Percentiles rank a stretch among this genome's conserved stretches.
phyloP scores from a whole-genome alignment of 495 filamentous ascomycete genomes.

The Penicillium chermesinum region DNA sequence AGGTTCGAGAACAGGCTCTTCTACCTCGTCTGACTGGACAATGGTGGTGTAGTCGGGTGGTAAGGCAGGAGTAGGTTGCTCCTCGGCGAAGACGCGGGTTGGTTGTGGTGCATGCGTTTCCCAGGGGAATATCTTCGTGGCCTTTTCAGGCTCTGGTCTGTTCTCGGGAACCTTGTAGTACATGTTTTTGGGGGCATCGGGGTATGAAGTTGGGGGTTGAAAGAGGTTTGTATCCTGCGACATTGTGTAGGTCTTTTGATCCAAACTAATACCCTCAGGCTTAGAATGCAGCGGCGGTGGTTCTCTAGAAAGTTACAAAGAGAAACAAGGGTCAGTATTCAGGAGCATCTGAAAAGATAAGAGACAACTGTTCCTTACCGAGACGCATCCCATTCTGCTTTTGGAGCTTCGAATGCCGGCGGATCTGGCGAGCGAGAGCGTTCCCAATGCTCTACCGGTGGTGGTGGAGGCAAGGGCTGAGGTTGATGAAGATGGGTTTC shows the following conservation, averaged over 20 bases:
- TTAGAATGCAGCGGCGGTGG: conserved; percentile 67
- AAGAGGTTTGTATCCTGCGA: conserved; percentile 66
- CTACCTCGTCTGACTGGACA: not conserved
- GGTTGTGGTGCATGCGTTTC: conserved; percentile 60
- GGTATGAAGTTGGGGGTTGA: conserved; percentile 66
- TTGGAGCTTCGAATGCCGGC: conserved; percentile 45
- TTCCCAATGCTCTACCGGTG: conserved; percentile 7
- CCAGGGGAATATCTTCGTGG: conserved; percentile 80
- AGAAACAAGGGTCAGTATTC: conserved; percentile 5
- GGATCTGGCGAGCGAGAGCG: conserved; percentile 37
- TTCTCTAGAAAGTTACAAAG: conserved; percentile 46
- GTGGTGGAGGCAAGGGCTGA: conserved; percentile 35
- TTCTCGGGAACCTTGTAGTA: conserved; percentile 71
- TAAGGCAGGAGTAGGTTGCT: conserved; percentile 23
- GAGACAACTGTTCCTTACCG: conserved; percentile 37
- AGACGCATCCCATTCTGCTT: conserved; percentile 62
- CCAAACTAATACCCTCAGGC: conserved; percentile 75
- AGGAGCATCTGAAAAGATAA: not conserved
- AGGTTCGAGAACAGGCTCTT: not conserved
- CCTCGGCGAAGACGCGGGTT: conserved; percentile 67
- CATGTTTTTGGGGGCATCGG: conserved; percentile 78
- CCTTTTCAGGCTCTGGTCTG: conserved; percentile 50
- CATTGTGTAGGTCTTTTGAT: conserved; percentile 68
- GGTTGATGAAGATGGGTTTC: conserved; percentile 23
- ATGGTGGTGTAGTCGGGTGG: conserved; percentile 5